Evolutionary conservation across 2,329 filamentous ascomycete species (phyloP), one percentile per base, ranked within the genome.

Genomic region (Hypoxylon sp.): DNA sequence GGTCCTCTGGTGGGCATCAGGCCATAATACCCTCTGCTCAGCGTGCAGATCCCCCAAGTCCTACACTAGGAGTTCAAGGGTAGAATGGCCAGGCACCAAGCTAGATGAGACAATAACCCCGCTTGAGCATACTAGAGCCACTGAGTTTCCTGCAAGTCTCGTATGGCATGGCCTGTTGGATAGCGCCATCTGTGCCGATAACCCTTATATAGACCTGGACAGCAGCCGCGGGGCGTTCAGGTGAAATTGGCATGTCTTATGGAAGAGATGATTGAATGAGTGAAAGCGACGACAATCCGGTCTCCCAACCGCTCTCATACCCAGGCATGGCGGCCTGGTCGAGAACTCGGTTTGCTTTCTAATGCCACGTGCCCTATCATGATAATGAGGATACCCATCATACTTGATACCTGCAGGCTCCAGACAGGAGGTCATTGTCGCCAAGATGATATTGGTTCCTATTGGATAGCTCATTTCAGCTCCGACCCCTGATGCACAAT

Each of bases 401-500:
- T 42, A 42, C 19, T 54, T n/a, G n/a, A 37, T 37, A 15, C 37
- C 31, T 37, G 35, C 15, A 6, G 6, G 13, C 13, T 37, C 6
- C 35, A 37, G n/a, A 37, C 2, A 19, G 17, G 39, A 44, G 39
- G 51, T 52, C n/a, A 19, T 47, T 11, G 21, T 56, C 27, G 37
- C 19, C 19, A 19, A 21, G 10, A 15, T 42, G 27, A n/a, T 10
- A 42, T 21, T 13, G 8, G 27, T 27, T 57, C 17, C 37, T n/a
- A 66, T 57, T 66, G 63, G 52, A 11, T 8, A n/a, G 21, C 0
- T 10, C 6, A 17, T 62, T 66, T 66, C 58, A 66, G 63, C 58
- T 62, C 42, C 7, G 6, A 24, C 27, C 31, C 39, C 39, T 50
- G 47, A 56, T 37, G 57, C 37, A 46, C 11, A 8, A 19, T 42